Conservation (phyloP, 371 early-diverging fungal genomes). For the Mortierella sp. region DNA sequence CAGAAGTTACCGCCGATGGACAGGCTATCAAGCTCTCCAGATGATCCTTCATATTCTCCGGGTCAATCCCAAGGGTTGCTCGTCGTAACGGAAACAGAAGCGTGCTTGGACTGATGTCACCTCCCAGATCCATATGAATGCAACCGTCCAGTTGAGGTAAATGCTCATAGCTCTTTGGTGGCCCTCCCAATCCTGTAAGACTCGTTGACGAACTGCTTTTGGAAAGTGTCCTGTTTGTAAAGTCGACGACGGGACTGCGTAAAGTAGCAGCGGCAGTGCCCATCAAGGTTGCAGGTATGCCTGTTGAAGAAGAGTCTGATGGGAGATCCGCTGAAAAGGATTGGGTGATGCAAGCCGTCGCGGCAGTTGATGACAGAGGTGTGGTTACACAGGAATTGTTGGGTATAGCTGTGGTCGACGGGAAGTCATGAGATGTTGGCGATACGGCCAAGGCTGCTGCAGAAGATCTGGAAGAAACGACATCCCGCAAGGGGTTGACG, state of each 20-base stretch:
- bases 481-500: slow-evolving; percentile 29
- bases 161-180: slow-evolving; percentile 47
- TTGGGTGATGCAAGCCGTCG: slow-evolving; percentile 7
- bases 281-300: background rate
- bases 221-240: slow-evolving; percentile 20
- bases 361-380: slow-evolving; percentile 7
- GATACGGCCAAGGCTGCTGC: background rate
- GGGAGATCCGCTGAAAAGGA: slow-evolving; percentile 10
- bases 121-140: slow-evolving; percentile 44
- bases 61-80: slow-evolving; percentile 38
- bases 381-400: slow-evolving; percentile 21
- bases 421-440: background rate
- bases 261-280: background rate
- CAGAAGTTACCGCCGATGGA: slow-evolving; percentile 33
- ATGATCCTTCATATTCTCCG: slow-evolving; percentile 36
- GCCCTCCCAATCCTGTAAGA: slow-evolving; percentile 16
- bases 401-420: slow-evolving; percentile 1
- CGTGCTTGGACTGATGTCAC: slow-evolving; percentile 49
- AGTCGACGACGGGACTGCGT: slow-evolving; percentile 22
- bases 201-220: slow-evolving; percentile 25
- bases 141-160: slow-evolving; percentile 49
- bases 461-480: background rate
- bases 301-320: background rate
- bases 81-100: slow-evolving; percentile 36
- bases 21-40: slow-evolving; percentile 32